Base-by-base conservation (phyloP, 164 flowering plant species). In the Nelumbo lutea region DNA sequence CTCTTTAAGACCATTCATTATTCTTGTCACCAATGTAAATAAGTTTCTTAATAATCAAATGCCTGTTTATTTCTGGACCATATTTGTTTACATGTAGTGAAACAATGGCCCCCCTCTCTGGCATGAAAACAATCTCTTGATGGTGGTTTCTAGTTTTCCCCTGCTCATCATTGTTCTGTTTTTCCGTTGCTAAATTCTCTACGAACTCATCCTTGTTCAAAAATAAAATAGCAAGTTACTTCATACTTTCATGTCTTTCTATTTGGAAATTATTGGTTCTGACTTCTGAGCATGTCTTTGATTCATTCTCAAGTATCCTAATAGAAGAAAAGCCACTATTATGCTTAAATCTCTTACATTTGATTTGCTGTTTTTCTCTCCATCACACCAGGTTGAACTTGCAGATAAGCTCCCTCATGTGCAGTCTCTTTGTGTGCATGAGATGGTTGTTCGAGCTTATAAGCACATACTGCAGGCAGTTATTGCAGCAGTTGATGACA, bases 341-440 rank as follows among this genome's bases (percentile, higher is more conserved):
- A 13, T 3, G 2, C 50, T 51, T 5, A 11, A 27, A 42, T 14
- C 66, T 59, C 44, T 63, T 43, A 41, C 57, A 50, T 15, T 65
- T 59, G 11, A 27, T 60, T 58, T 51, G 1, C 8, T 62, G 63
- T 47, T 57, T 64, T 66, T 59, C 62, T 27, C 10, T 63, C 45
- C 15, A 47, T 70, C 57, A 60, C 71, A 55, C 61, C 76, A 93
- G 98, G 95, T 90, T 79, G 90, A 91, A 76, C 94, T 90, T 73
- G 86, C 98, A 14, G 93, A 91, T 78, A 93, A 91, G 83, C 98
- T 93, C 47, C 94, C 98, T 67, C 98, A 93, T 81, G 96, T 93
- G 59, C 97, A 93, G 78, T 91, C 97, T 40, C 88, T 93, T 9
- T 93, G 97, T 74, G 74, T 91, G 56, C 97, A 90, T 74, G 98